Conservation (phyloP, 352 stramenopile genomes). For the Phytophthora ramorum region DNA sequence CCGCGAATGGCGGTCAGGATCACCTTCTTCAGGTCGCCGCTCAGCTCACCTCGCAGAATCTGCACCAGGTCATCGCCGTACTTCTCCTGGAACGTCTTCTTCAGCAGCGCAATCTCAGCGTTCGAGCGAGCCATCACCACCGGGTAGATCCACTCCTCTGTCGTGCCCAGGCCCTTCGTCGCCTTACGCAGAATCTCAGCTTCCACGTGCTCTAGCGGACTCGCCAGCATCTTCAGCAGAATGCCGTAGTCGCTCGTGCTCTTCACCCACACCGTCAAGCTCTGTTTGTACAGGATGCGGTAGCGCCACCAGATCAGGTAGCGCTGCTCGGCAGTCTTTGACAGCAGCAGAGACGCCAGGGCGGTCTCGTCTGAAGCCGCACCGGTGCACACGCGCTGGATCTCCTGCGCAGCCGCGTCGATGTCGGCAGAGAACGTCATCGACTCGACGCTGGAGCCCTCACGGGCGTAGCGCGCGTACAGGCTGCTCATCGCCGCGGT, state of each 20-base stretch:
- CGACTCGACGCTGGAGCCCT: conserved; percentile 18
- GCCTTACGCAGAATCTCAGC: conserved; percentile 49
- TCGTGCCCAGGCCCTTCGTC: conserved; percentile 42
- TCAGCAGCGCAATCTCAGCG: conserved; percentile 66
- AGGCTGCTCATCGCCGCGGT: not conserved
- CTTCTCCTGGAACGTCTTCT: conserved; percentile 68
- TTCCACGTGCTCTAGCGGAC: conserved; percentile 54
- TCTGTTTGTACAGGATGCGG: conserved; percentile 56
- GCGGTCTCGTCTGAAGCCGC: conserved; percentile 15
- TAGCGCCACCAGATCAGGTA: conserved; percentile 22
- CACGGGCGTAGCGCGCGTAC: conserved; percentile 6
- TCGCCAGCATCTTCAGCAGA: conserved; percentile 44
- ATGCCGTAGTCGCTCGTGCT: conserved; percentile 42
- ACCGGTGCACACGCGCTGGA: conserved; percentile 29
- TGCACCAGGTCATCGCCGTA: conserved; percentile 55
- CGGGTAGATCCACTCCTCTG: conserved; percentile 62
- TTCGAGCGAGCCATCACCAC: conserved; percentile 46
- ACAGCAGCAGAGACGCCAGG: conserved; percentile 16
- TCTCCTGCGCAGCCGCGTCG: conserved; percentile 46
- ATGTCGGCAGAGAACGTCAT: conserved; percentile 43
- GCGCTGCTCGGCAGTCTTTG: conserved; percentile 15
- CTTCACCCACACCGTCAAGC: conserved; percentile 30
- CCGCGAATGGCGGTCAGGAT: conserved; percentile 58
- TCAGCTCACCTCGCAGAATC: conserved; percentile 47
- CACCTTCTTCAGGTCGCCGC: conserved; percentile 63